These are phyloP conservation scores for Chrysoporthe austroafricana DNA, from an alignment of 2,329 filamentous ascomycete species.

Conservation along the genomic window DNA sequence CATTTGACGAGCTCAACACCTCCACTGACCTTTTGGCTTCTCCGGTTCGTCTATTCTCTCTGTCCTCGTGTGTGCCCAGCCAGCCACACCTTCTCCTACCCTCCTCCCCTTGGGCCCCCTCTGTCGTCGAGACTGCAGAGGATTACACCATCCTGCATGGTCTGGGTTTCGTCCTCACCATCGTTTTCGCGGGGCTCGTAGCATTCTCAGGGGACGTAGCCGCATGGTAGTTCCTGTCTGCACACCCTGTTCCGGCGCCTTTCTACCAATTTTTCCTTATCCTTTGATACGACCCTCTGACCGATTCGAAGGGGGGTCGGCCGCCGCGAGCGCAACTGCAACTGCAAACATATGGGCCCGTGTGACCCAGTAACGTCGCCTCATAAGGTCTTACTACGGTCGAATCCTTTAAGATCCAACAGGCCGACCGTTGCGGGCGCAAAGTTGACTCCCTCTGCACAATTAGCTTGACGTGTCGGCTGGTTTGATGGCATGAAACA, in stretches of 20 bases:
- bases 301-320: neutral
- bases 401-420: neutral
- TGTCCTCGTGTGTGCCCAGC: neutral
- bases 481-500: neutral
- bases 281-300: constrained; percentile 3
- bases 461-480: neutral
- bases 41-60: neutral
- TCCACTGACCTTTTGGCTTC: neutral
- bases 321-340: constrained; percentile 43
- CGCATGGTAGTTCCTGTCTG: neutral
- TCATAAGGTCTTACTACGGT: neutral
- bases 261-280: neutral
- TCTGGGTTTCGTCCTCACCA: neutral
- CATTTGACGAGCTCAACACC: neutral
- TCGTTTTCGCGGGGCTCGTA: neutral
- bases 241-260: neutral
- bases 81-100: neutral
- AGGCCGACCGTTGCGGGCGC: neutral
- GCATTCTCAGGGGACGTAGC: constrained; percentile 4
- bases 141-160: constrained; percentile 6
- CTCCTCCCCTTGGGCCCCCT: neutral
- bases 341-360: constrained; percentile 36
- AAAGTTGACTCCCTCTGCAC: neutral
- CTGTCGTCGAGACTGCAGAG: neutral
- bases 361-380: constrained; percentile 5